phyloP scores from a whole-genome alignment of 2,329 filamentous ascomycete species.

The Aspergillus awamori region DNA sequence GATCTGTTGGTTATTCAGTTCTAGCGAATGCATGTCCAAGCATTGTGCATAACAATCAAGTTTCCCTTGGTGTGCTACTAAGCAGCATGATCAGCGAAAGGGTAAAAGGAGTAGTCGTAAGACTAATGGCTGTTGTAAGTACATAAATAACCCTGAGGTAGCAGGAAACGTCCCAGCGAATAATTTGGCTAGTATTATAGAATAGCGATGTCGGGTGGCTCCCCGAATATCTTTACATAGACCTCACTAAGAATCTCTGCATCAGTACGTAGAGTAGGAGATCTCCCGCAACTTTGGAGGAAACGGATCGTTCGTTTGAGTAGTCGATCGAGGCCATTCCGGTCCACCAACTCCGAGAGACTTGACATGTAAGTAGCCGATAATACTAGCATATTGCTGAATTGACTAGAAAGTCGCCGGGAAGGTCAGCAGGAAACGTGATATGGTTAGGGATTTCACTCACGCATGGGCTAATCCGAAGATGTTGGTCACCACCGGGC shows the following conservation, averaged over 20 bases:
- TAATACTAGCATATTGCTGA: slow-evolving; percentile 91
- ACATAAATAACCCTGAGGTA: neutral
- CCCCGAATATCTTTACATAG: slow-evolving; percentile 48
- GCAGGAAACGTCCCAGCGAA: neutral
- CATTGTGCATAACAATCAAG: too few relatives aligned
- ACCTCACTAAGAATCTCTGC: slow-evolving; percentile 69
- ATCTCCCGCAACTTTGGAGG: slow-evolving; percentile 68
- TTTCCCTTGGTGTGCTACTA: too few relatives aligned
- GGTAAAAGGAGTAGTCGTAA: too few relatives aligned
- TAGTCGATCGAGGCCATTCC: slow-evolving; percentile 59
- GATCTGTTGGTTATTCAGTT: too few relatives aligned
- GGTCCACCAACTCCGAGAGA: slow-evolving; percentile 62
- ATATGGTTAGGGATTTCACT: slow-evolving; percentile 45
- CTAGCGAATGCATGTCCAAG: too few relatives aligned
- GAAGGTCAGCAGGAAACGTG: slow-evolving; percentile 26
- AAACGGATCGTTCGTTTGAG: slow-evolving; percentile 76
- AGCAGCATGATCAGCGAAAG: too few relatives aligned
- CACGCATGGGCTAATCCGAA: slow-evolving; percentile 98
- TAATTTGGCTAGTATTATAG: neutral
- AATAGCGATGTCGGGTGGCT: slow-evolving; percentile 13
- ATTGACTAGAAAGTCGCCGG: slow-evolving; percentile 68
- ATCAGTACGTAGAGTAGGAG: slow-evolving; percentile 74
- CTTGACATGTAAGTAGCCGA: slow-evolving; percentile 75
- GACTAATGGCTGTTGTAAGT: too few relatives aligned
- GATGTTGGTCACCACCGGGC: slow-evolving; percentile 89